phyloP scores from a whole-genome alignment of 2,329 filamentous ascomycete genomes.

The Pleomassaria siparia region DNA sequence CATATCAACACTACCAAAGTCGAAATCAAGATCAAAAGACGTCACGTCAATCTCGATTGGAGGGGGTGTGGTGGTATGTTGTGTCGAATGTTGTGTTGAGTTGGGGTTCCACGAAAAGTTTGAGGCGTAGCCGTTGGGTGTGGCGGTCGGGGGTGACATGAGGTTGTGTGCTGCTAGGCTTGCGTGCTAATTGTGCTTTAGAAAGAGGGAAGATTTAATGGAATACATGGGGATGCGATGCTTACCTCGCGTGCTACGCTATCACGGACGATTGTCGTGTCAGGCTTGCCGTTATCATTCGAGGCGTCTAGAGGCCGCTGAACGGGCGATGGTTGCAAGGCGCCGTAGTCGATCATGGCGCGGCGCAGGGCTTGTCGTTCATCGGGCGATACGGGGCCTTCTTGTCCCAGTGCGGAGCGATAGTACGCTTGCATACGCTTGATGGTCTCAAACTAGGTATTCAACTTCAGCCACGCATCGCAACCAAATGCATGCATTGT shows the following conservation, averaged over 20 bases:
- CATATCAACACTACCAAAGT: constrained; percentile 38
- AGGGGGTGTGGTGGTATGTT: constrained; percentile 7
- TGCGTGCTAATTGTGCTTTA: neutral
- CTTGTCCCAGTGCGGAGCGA: constrained; percentile 37
- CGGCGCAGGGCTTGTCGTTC: constrained; percentile 40
- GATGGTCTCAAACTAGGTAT: constrained; percentile 46
- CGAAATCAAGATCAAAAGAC: constrained; percentile 34
- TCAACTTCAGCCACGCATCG: constrained; percentile 2
- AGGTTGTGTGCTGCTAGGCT: constrained; percentile 1
- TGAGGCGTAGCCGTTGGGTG: constrained; percentile 24
- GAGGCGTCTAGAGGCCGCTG: constrained; percentile 31
- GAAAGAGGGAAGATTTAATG: neutral
- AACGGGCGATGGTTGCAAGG: constrained; percentile 42
- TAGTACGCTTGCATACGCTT: constrained; percentile 48
- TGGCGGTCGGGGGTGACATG: constrained; percentile 22
- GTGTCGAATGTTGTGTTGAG: constrained; percentile 12
- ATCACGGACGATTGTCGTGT: constrained; percentile 15
- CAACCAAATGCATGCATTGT: too few species aligned
- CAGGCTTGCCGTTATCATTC: constrained; percentile 11
- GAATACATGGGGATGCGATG: neutral
- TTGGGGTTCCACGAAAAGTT: constrained; percentile 20
- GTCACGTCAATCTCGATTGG: constrained; percentile 36
- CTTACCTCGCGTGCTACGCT: constrained; percentile 15
- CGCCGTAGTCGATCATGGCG: constrained; percentile 46
- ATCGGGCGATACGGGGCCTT: constrained; percentile 37